Evolutionary conservation across 495 filamentous ascomycete genomes (phyloP).

Genomic region (Collariella sp.): DNA sequence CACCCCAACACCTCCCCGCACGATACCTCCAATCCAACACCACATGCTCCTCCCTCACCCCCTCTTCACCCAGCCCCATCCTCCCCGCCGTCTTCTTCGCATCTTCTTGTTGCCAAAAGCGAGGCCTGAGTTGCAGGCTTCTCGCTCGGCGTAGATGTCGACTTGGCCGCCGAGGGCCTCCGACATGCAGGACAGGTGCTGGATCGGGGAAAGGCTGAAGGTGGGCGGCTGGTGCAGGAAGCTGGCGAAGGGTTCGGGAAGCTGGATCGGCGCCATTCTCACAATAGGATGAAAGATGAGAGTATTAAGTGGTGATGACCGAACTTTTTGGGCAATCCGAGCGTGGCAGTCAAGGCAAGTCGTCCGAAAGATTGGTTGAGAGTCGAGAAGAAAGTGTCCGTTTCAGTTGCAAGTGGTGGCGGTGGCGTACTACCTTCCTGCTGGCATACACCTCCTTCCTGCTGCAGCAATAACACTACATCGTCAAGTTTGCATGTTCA

Average conservation of each 20-base stretch:
- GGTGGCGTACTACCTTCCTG: too few species aligned
- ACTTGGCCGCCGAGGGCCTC: conserved; percentile 45
- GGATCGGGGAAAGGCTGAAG: conserved; percentile 53
- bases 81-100: conserved; percentile 47
- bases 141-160: conserved; percentile 53
- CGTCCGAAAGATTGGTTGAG: too few species aligned
- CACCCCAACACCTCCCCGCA: conserved; percentile 52
- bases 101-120: conserved; percentile 60
- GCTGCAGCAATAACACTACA: too few species aligned
- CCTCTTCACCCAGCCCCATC: conserved; percentile 47
- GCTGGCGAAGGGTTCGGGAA: conserved; percentile 49
- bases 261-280: conserved; percentile 25
- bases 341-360: too few species aligned
- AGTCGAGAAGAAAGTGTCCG: too few species aligned
- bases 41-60: conserved; percentile 49
- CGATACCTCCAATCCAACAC: conserved; percentile 54
- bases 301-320: background rate
- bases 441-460: too few species aligned
- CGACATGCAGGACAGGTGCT: conserved; percentile 50
- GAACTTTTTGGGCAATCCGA: background rate
- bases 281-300: too few species aligned
- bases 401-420: too few species aligned
- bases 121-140: conserved; percentile 54
- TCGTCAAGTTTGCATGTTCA: too few species aligned
- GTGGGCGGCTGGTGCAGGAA: conserved; percentile 48